Percentiles rank a stretch among this genome's conserved stretches.
Evolutionary conservation across 2,329 filamentous ascomycete genomes (phyloP).

Genomic region (Diatrype stigma): DNA sequence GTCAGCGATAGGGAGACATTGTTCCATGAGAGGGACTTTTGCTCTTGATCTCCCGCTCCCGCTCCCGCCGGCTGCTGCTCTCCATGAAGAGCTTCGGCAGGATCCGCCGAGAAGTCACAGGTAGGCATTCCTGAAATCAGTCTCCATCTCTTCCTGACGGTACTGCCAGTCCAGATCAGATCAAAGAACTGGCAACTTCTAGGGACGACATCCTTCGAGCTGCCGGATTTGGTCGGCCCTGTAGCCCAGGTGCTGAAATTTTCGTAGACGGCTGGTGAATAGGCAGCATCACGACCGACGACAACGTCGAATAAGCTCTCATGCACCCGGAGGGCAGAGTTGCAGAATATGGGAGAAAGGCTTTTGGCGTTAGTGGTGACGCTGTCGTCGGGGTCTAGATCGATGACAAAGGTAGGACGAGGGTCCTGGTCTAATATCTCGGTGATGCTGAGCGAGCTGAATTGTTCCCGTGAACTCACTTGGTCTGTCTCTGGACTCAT

Average conservation of each 20-base stretch:
- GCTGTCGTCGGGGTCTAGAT: conserved; percentile 32
- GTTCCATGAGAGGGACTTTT: background rate
- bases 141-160: conserved; percentile 34
- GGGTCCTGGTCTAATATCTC: conserved; percentile 34
- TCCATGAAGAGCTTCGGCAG: conserved; percentile 14
- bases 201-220: conserved; percentile 41
- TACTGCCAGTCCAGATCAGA: conserved; percentile 35
- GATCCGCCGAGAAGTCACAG: conserved; percentile 19
- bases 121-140: conserved; percentile 34
- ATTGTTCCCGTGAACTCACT: conserved; percentile 13
- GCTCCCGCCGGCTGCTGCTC: conserved; percentile 9
- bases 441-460: conserved; percentile 17
- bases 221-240: conserved; percentile 37
- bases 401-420: conserved; percentile 33
- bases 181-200: conserved; percentile 32
- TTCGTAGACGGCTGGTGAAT: conserved; percentile 19
- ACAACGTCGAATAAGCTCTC: conserved; percentile 30
- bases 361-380: conserved; percentile 9
- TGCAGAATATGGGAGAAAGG: conserved; percentile 33
- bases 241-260: conserved; percentile 39
- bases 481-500: conserved; percentile 1
- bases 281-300: conserved; percentile 1
- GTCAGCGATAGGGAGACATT: background rate
- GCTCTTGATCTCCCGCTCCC: background rate
- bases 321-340: conserved; percentile 29